A percentile compares a stretch with the other conserved stretches of the same genome.
phyloP scores from a whole-genome alignment of 305 asterid species.

The Euphrasia arctica region DNA sequence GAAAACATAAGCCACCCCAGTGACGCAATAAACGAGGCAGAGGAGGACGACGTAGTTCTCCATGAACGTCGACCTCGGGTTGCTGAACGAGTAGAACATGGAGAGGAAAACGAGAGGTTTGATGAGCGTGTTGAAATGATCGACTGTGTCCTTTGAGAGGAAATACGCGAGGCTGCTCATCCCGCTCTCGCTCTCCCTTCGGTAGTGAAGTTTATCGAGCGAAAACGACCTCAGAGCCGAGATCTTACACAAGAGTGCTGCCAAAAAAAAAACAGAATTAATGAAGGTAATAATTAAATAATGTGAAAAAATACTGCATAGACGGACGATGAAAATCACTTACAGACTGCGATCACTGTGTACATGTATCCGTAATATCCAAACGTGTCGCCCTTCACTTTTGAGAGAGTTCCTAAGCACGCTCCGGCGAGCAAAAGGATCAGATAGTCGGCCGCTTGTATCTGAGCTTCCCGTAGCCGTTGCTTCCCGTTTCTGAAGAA shows the following conservation, averaged over 20 bases:
- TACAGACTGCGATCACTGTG: slow-evolving; percentile 89
- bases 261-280: slow-evolving; percentile 25
- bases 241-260: slow-evolving; percentile 92
- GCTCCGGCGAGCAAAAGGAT: slow-evolving; percentile 98
- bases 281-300: slow-evolving; percentile 22
- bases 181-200: slow-evolving; percentile 80
- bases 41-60: slow-evolving; percentile 69
- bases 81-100: slow-evolving; percentile 88
- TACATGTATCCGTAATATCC: slow-evolving; percentile 86
- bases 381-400: slow-evolving; percentile 85
- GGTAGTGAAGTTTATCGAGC: slow-evolving; percentile 70
- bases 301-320: slow-evolving; percentile 7
- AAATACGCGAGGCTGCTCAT: slow-evolving; percentile 95
- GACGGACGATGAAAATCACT: slow-evolving; percentile 39
- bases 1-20: slow-evolving; percentile 87
- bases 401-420: slow-evolving; percentile 89
- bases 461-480: slow-evolving; percentile 85
- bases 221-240: slow-evolving; percentile 90
- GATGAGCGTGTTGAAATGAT: slow-evolving; percentile 74
- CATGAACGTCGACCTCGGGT: slow-evolving; percentile 77
- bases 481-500: slow-evolving; percentile 72
- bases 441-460: slow-evolving; percentile 91
- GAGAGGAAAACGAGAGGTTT: slow-evolving; percentile 97
- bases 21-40: slow-evolving; percentile 85
- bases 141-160: slow-evolving; percentile 84